These are phyloP conservation scores for Pinus albicaulis DNA, from an alignment of 75 land plant species.

Conservation along the genomic window DNA sequence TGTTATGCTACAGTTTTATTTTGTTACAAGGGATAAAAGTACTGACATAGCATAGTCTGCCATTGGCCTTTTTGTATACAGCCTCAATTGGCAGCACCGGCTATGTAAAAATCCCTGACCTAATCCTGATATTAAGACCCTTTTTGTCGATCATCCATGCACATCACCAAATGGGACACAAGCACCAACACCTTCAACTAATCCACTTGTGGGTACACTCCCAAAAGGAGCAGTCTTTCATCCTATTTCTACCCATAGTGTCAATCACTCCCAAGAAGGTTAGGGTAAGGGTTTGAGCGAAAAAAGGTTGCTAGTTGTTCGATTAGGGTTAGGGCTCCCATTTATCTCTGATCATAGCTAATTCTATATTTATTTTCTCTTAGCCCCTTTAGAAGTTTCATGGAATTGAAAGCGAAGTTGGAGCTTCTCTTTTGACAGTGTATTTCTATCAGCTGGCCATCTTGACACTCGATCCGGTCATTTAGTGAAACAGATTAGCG, in stretches of 20 bases:
- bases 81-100: slow-evolving; percentile 92
- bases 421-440: no score
- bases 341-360: no score
- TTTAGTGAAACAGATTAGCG: no score
- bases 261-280: no score
- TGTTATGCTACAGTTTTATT: background rate
- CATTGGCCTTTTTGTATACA: slow-evolving; percentile 10
- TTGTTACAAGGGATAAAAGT: background rate
- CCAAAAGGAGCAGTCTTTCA: slow-evolving; percentile 69
- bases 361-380: no score
- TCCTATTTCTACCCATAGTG: slow-evolving; percentile 65
- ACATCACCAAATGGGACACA: slow-evolving; percentile 67
- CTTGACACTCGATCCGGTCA: no score
- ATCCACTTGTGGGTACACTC: slow-evolving; percentile 57
- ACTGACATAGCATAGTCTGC: background rate
- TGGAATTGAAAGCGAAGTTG: no score
- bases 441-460: no score
- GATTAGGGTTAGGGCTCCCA: no score
- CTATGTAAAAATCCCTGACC: slow-evolving; percentile 78
- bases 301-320: no score
- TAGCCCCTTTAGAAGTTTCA: no score
- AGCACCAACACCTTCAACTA: slow-evolving; percentile 59
- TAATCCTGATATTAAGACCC: slow-evolving; percentile 85
- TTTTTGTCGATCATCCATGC: slow-evolving; percentile 80
- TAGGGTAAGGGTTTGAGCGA: no score